Conservation (phyloP, 306 rosid species). For the Malus sylvestris region DNA sequence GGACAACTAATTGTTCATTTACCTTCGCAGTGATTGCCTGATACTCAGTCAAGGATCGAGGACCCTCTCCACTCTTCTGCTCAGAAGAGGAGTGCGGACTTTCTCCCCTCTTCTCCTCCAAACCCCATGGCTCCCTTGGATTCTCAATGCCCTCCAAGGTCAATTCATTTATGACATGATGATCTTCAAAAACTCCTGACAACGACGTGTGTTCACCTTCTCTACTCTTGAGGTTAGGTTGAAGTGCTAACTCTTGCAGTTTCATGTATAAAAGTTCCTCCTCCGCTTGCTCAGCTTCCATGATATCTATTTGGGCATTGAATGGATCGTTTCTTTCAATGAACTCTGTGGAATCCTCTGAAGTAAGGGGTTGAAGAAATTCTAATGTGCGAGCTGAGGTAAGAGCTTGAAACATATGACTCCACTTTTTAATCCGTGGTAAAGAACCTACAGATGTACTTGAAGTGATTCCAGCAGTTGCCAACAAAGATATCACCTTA, state of each 20-base stretch:
- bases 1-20: not conserved
- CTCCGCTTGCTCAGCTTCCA: conserved; percentile 34
- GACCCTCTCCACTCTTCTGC: conserved; percentile 5
- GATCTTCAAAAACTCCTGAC: conserved; percentile 9
- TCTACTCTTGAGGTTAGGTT: not conserved
- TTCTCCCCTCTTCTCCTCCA: conserved; percentile 18
- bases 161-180: not conserved
- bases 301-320: conserved; percentile 21
- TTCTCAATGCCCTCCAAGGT: conserved; percentile 2
- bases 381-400: conserved; percentile 19
- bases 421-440: conserved; percentile 25
- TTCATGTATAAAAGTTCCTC: conserved; percentile 29
- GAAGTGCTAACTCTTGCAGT: conserved; percentile 42
- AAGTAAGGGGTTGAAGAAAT: conserved; percentile 13
- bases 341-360: conserved; percentile 24
- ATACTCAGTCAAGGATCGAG: conserved; percentile 16
- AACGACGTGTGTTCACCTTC: conserved; percentile 21
- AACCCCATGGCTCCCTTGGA: conserved; percentile 4
- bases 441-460: conserved; percentile 8
- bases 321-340: conserved; percentile 28
- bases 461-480: conserved; percentile 20
- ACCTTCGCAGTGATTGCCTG: conserved; percentile 36
- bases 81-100: not conserved
- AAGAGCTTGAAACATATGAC: conserved; percentile 10
- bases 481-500: conserved; percentile 39